phyloP scores from a whole-genome alignment of 495 filamentous ascomycete species.

The Podospora tetraspora region DNA sequence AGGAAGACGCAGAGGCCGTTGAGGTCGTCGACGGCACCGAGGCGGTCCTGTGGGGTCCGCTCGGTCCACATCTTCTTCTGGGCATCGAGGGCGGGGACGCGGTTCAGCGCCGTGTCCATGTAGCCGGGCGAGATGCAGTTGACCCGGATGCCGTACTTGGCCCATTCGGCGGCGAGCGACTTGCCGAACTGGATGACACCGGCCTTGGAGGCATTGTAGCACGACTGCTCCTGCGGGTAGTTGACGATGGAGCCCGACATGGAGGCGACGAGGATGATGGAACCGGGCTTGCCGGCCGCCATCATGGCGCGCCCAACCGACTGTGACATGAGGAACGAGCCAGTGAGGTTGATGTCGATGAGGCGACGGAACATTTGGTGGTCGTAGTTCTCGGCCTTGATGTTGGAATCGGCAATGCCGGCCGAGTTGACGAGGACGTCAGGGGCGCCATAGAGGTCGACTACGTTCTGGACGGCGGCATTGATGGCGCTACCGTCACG shows the following conservation, averaged over 20 bases:
- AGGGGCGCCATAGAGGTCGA: slow-evolving; percentile 57
- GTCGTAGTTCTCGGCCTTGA: slow-evolving; percentile 51
- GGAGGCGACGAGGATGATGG: slow-evolving; percentile 67
- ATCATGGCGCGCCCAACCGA: slow-evolving; percentile 63
- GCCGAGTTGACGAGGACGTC: slow-evolving; percentile 79
- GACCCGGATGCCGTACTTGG: slow-evolving; percentile 66
- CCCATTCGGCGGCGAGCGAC: slow-evolving; percentile 76
- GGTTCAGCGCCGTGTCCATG: slow-evolving; percentile 75
- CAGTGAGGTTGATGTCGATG: slow-evolving; percentile 71
- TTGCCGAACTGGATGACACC: slow-evolving; percentile 71
- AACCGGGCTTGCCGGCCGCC: slow-evolving; percentile 56
- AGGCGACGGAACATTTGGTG: slow-evolving; percentile 65
- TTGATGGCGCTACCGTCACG: slow-evolving; percentile 60
- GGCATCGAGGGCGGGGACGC: slow-evolving; percentile 64
- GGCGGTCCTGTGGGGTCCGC: slow-evolving; percentile 64
- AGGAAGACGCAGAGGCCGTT: slow-evolving; percentile 76
- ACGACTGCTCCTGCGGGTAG: slow-evolving; percentile 71
- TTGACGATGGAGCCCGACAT: slow-evolving; percentile 78
- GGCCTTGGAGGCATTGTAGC: slow-evolving; percentile 78
- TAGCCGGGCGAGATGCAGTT: slow-evolving; percentile 76
- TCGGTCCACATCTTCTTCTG: slow-evolving; percentile 76
- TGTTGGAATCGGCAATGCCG: slow-evolving; percentile 69
- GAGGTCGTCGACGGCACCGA: slow-evolving; percentile 70
- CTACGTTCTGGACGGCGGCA: slow-evolving; percentile 53
- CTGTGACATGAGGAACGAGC: slow-evolving; percentile 64